These are phyloP conservation scores for Rhizomucor pusillus DNA, from an alignment of 371 early-diverging fungal species.

Conservation along the genomic window DNA sequence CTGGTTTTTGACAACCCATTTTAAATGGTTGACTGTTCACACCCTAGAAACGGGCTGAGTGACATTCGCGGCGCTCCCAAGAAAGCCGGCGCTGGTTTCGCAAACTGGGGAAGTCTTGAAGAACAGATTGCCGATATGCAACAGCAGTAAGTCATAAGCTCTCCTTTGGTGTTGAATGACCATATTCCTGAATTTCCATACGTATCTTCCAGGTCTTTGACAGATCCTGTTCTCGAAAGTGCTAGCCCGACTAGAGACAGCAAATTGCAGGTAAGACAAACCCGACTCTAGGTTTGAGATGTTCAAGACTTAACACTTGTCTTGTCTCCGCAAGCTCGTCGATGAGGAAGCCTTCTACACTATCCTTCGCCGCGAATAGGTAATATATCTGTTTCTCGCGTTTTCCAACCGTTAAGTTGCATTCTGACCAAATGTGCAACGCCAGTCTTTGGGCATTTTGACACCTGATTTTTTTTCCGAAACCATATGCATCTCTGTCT, in stretches of 20 bases:
- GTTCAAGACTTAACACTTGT: too few species aligned
- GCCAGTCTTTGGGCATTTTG: too few species aligned
- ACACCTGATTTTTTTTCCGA: too few species aligned
- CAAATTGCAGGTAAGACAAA: constrained; percentile 2
- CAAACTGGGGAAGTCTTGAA: constrained; percentile 10
- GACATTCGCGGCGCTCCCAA: constrained; percentile 10
- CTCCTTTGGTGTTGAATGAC: too few species aligned
- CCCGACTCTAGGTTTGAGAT: background rate
- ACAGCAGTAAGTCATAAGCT: constrained; percentile 6
- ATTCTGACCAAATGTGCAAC: too few species aligned
- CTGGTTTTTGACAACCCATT: background rate
- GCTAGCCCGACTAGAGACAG: constrained; percentile 1
- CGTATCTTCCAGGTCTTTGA: background rate
- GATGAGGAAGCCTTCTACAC: background rate
- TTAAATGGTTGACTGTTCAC: background rate
- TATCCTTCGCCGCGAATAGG: background rate
- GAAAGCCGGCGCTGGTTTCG: constrained; percentile 11
- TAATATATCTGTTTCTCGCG: background rate
- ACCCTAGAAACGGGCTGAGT: constrained; percentile 7
- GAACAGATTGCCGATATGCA: constrained; percentile 10
- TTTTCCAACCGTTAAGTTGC: too few species aligned
- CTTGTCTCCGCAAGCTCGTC: background rate
- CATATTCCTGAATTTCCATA: too few species aligned
- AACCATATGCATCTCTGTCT: too few species aligned
- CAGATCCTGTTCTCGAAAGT: background rate